Evolutionary conservation across 495 filamentous ascomycete species (phyloP), one percentile per base, ranked within the genome.

Genomic region (Aspergillus haitiensis): DNA sequence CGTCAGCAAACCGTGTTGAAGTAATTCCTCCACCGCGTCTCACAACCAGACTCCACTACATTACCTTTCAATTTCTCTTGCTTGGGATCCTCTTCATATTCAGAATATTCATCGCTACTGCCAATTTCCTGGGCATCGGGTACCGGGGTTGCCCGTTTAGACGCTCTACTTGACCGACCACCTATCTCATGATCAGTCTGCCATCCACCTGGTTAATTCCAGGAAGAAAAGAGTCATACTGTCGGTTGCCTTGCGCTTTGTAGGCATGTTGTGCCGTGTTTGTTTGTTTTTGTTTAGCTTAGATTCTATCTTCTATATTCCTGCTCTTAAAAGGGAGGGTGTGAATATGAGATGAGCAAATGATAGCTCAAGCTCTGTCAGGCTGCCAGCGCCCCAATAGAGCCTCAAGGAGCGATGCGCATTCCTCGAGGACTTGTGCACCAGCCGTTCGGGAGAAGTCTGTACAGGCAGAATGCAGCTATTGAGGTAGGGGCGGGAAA

Each of bases 171-270:
- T 34, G 79, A 84, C 60, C 77, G 75, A 62, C 78, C 81, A 59
- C 76, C 81, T 84, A 72, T 44, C 68, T 67, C 50, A 74, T 64
- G 62, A 67, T 80, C 54, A 76, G 64, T 71, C 60, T 66, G 51
- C 58, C 61, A 36, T 60, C 64, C 55, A 59, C 42, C 62, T 59
- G 61, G 18, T 13, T 61, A 49, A 55, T 60, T 61, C 36, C 56
- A 68, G 53, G 56, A 59, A 59, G 36, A 69, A 27, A 27, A 70
- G 71, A 75, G 34, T 39, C 66, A 65, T 74, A 74, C 80, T 82
- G 42, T 84, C 76, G 60, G 83, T 72, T 51, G 89, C 90, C 76
- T 94, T 93, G 71, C 90, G 84, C 76, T 94, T 94, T 7, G 82
- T 78, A 47, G 88, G 86, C 90, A 93, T 92, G 42, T 39, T 70